Evolutionary conservation across 228 moss, liverwort and hornwort genomes (phyloP), one percentile per base, ranked within the genome.

Genomic region (Sphagnum fallax): DNA sequence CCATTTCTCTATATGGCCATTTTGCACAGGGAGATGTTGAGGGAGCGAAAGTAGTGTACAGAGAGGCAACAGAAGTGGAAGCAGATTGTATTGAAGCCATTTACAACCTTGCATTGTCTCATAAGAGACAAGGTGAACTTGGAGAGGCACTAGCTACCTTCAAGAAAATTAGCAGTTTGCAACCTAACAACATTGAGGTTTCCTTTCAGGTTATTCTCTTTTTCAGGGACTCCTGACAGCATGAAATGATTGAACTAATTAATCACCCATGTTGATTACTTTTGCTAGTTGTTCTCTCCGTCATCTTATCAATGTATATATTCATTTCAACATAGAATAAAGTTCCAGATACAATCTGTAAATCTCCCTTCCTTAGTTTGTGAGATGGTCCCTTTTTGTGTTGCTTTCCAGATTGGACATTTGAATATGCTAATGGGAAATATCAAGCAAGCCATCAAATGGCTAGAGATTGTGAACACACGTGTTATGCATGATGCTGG

Each of bases 401-500:
- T 49, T 67, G 32, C 62, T 69, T 58, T 69, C 10, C 73, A 94
- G 87, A 86, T 98, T 73, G 98, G 94, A 60, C 82, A 98, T 10
- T 67, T 90, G 61, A 81, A 81, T 52, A 90, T 92, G 68, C 79
- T 98, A 77, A 78, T 94, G 82, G 92, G 92, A 47, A 92, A 98
- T 74, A 85, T 84, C 69, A 70, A 69, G 16, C 89, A 92, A 78
- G 90, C 92, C 12, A 86, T 98, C 64, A 92, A 94, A 63, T 98
- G 98, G 90, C 69, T 98, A 12, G 94, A 94, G 79, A 89, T 92
- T 76, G 94, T 98, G 60, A 94, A 90, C 64, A 94, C 80, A 5
- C 60, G 75, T 65, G 80, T 78, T 49, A 69, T 80, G 73, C 75
- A 86, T 62, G 92, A 98, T 81, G 86, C 90, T 60, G 83, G 87